These are phyloP conservation scores for Hippophae tibetana DNA, from an alignment of 306 rosid genomes.

Conservation along the genomic window DNA sequence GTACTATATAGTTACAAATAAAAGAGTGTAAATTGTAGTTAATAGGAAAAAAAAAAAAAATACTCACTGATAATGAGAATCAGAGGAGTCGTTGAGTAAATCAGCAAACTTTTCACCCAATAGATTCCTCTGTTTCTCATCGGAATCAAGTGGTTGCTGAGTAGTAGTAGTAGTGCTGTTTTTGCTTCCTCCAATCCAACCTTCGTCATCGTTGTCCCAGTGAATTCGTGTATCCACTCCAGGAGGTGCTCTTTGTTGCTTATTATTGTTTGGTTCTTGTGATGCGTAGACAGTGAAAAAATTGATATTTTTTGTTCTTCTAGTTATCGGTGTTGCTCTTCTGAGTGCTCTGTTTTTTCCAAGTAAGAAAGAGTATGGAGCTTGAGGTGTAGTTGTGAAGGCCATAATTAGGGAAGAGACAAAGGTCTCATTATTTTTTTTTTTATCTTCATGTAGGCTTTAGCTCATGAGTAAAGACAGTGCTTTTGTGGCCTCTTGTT, in stretches of 20 bases:
- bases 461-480: no score
- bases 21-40: background rate
- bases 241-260: conserved; percentile 37
- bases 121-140: conserved; percentile 22
- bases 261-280: conserved; percentile 22
- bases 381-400: background rate
- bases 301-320: background rate
- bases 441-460: no score
- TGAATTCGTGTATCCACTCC: conserved; percentile 84
- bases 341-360: background rate
- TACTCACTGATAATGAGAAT: conserved; percentile 82
- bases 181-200: conserved; percentile 65
- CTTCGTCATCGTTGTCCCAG: conserved; percentile 76
- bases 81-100: conserved; percentile 45
- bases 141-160: conserved; percentile 5
- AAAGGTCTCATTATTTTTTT: background rate
- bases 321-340: background rate
- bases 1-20: no score
- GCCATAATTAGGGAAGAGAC: conserved; percentile 5
- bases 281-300: conserved; percentile 27
- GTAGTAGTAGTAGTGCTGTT: background rate
- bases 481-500: background rate
- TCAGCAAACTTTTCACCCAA: conserved; percentile 49
- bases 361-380: background rate
- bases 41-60: background rate